Conservation (phyloP, 2,329 filamentous ascomycete genomes). For the Alternaria gansuensis region DNA sequence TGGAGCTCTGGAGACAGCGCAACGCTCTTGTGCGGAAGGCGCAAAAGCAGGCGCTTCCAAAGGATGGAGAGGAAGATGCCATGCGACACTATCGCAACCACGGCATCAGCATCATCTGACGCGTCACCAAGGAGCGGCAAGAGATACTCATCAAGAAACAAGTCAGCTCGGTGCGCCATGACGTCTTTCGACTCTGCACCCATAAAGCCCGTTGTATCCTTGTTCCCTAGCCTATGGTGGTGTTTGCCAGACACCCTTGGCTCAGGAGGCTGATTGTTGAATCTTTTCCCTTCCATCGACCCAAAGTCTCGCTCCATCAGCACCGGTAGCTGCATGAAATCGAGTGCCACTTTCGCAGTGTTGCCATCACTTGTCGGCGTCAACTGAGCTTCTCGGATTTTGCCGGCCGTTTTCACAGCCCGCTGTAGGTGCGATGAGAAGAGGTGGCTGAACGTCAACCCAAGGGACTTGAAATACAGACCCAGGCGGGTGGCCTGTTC, state of each 20-base stretch:
- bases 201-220: constrained; percentile 56
- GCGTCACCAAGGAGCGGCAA: constrained; percentile 62
- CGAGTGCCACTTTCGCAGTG: constrained; percentile 23
- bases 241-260: too few species aligned
- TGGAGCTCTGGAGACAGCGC: constrained; percentile 56
- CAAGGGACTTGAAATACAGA: constrained; percentile 69
- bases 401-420: constrained; percentile 74
- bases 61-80: constrained; percentile 80
- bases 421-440: constrained; percentile 82
- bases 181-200: constrained; percentile 73
- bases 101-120: constrained; percentile 40
- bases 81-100: constrained; percentile 78
- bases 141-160: constrained; percentile 73
- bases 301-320: constrained; percentile 81
- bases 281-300: constrained; percentile 71
- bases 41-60: constrained; percentile 68
- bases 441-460: constrained; percentile 72
- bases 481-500: constrained; percentile 80
- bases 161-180: constrained; percentile 70
- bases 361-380: constrained; percentile 2
- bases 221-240: constrained; percentile 42
- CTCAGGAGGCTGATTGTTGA: constrained; percentile 43
- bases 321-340: constrained; percentile 37
- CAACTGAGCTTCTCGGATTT: constrained; percentile 67
- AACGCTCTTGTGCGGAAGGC: constrained; percentile 61